These are phyloP conservation scores for Dioscorea alata DNA, from an alignment of 106 monocot genomes.

Conservation along the genomic window DNA sequence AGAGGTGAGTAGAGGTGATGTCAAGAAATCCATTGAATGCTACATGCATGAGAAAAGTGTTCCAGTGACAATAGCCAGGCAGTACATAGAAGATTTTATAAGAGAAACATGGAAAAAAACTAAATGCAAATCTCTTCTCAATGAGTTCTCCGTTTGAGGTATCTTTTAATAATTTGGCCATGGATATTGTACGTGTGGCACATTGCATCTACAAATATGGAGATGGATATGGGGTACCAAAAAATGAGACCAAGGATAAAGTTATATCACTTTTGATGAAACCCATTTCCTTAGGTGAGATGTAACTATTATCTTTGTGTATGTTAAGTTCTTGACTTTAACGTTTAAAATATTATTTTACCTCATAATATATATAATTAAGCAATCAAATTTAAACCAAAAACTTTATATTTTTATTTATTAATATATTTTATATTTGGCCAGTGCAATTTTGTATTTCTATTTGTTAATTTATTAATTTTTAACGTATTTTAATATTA, in stretches of 20 bases:
- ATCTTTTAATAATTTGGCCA: background rate
- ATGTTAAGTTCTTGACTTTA: too few species aligned
- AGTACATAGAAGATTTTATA: slow-evolving; percentile 7
- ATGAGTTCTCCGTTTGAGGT: background rate
- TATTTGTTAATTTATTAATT: too few species aligned
- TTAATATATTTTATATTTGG: too few species aligned
- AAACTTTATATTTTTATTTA: too few species aligned
- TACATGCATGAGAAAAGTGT: slow-evolving; percentile 24
- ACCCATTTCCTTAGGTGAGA: background rate
- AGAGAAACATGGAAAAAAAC: slow-evolving; percentile 7
- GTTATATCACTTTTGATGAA: background rate
- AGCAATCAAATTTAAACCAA: too few species aligned
- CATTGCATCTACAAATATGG: background rate
- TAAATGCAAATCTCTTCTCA: background rate
- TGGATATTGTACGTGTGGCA: too few species aligned
- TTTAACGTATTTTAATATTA: too few species aligned
- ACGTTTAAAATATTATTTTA: too few species aligned
- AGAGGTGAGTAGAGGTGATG: slow-evolving; percentile 13
- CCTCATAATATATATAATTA: too few species aligned
- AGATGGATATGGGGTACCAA: background rate
- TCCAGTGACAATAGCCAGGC: slow-evolving; percentile 6
- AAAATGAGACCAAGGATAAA: background rate
- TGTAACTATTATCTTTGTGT: too few species aligned
- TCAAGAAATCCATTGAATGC: slow-evolving; percentile 18
- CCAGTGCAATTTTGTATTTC: too few species aligned